A percentile compares a stretch with the other conserved stretches of the same genome.
Conservation (phyloP, 192 early-diverging fungal species). For the Linderina pennispora region DNA sequence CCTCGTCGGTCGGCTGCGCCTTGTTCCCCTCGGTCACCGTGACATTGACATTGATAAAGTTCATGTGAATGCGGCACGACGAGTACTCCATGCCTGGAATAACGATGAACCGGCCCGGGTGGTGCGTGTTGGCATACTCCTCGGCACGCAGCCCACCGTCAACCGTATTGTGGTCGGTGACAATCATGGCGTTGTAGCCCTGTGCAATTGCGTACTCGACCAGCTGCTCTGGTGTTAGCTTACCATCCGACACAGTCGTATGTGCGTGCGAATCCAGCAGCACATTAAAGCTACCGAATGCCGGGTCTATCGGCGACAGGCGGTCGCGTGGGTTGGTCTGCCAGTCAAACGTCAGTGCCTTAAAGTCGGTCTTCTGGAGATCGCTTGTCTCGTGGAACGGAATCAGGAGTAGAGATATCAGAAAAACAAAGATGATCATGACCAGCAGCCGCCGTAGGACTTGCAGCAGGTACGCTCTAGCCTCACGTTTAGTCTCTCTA, state of each 20-base stretch:
- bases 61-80: constrained; percentile 67
- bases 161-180: constrained; percentile 67
- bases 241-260: constrained; percentile 56
- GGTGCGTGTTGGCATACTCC: constrained; percentile 47
- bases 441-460: neutral
- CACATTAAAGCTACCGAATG: constrained; percentile 43
- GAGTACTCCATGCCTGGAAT: constrained; percentile 68
- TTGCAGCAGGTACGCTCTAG: too few species aligned
- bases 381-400: constrained; percentile 8
- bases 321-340: constrained; percentile 11
- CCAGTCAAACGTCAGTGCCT: constrained; percentile 20
- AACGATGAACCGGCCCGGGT: constrained; percentile 49
- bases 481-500: too few species aligned
- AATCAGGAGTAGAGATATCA: constrained; percentile 8
- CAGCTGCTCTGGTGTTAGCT: constrained; percentile 50
- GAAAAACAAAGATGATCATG: constrained; percentile 3
- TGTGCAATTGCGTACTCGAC: constrained; percentile 64
- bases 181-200: constrained; percentile 63
- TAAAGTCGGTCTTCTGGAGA: constrained; percentile 10
- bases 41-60: constrained; percentile 57
- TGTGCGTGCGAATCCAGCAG: constrained; percentile 63
- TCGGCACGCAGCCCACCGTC: constrained; percentile 56
- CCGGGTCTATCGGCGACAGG: constrained; percentile 19
- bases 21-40: constrained; percentile 42
- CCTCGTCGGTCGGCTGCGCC: constrained; percentile 55